Percentiles rank a stretch among this genome's conserved stretches.
These are phyloP conservation scores for Wickerhamiella kazuoi DNA, from an alignment of 805 yeast genomes.

Conservation along the genomic window DNA sequence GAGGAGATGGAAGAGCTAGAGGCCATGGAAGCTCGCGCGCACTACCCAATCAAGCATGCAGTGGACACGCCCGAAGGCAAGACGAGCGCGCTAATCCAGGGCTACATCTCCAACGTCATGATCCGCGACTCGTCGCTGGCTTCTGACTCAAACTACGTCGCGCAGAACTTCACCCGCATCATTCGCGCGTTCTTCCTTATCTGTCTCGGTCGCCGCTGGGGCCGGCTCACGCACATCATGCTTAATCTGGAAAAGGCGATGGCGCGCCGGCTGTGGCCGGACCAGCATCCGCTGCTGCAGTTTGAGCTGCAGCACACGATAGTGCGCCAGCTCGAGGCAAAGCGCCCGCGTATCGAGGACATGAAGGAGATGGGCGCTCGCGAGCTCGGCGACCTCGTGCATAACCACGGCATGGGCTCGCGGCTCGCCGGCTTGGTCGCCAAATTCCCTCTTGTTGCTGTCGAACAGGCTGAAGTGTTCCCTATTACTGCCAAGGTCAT, in stretches of 20 bases:
- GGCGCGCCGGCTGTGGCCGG: constrained; percentile 73
- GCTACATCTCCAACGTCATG: constrained; percentile 60
- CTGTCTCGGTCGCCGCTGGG: constrained; percentile 86
- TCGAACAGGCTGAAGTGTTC: constrained; percentile 63
- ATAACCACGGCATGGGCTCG: constrained; percentile 57
- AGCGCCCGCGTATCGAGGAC: constrained; percentile 34
- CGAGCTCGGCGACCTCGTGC: constrained; percentile 82
- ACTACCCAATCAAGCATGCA: constrained; percentile 43
- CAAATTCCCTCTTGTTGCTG: constrained; percentile 49
- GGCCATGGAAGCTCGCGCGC: constrained; percentile 31
- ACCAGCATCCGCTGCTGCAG: constrained; percentile 76
- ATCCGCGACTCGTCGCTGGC: constrained; percentile 65
- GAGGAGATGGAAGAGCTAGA: constrained; percentile 70
- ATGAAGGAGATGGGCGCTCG: constrained; percentile 52
- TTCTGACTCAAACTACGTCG: constrained; percentile 83
- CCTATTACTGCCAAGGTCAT: constrained; percentile 80
- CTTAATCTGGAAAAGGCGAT: constrained; percentile 72
- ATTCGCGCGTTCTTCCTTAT: constrained; percentile 78
- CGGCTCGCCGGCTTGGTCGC: constrained; percentile 42
- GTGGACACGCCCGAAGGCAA: constrained; percentile 65
- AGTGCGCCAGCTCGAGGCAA: constrained; percentile 40
- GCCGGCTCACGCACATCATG: constrained; percentile 54
- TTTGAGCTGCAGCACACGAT: constrained; percentile 42
- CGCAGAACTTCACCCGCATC: constrained; percentile 88
- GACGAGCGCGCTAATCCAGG: constrained; percentile 71